phyloP scores from a whole-genome alignment of 2,329 filamentous ascomycete genomes.

The Colletotrichum cordylinicola region DNA sequence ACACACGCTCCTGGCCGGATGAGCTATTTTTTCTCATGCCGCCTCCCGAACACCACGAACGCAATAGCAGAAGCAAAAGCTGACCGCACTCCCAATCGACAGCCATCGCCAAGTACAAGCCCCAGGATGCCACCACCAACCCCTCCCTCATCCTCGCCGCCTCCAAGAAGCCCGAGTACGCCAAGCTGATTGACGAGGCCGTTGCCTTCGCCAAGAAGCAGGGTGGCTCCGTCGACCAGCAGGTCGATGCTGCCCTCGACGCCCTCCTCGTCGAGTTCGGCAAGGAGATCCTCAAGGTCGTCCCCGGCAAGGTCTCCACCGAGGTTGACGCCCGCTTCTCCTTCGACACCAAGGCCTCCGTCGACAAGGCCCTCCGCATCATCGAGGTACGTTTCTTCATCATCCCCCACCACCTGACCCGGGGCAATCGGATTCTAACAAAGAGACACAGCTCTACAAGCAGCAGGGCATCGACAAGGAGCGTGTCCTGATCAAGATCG shows the following conservation, averaged over 20 bases:
- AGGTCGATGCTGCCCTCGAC: constrained; percentile 92
- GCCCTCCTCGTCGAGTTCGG: constrained; percentile 96
- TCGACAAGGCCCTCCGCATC: constrained; percentile 95
- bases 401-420: no score
- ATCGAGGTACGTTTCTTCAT: constrained; percentile 73
- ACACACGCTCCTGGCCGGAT: neutral
- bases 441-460: constrained; percentile 80
- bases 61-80: neutral
- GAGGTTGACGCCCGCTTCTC: constrained; percentile 97
- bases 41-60: neutral
- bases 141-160: constrained; percentile 97
- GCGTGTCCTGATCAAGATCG: constrained; percentile 97
- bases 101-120: constrained; percentile 99
- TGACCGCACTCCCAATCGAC: constrained; percentile 32
- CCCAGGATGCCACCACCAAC: constrained; percentile 99
- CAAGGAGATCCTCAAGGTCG: constrained; percentile 94
- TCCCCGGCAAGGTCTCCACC: constrained; percentile 98
- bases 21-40: neutral
- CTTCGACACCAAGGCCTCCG: constrained; percentile 90
- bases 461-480: constrained; percentile 90
- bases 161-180: constrained; percentile 97
- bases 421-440: constrained; percentile 20
- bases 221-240: constrained; percentile 71
- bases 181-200: constrained; percentile 86
- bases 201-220: constrained; percentile 84